phyloP scores from a whole-genome alignment of 1,139 yeast species.

The Candida dubliniensis region DNA sequence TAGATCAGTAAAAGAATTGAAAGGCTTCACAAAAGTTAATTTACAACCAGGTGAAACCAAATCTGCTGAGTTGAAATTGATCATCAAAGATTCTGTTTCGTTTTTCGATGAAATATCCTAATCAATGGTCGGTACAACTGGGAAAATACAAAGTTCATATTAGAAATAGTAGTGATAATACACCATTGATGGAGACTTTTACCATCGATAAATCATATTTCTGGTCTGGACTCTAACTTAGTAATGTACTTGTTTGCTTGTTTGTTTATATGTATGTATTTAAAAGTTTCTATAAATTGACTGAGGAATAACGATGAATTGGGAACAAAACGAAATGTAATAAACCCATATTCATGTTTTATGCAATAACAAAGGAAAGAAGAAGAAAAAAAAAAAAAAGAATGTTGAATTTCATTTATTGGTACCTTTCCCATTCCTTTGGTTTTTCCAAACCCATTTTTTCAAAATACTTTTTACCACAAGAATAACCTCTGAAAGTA shows the following conservation, averaged over 20 bases:
- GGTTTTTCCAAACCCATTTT: slow-evolving; percentile 47
- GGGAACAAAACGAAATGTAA: no score
- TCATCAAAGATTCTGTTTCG: slow-evolving; percentile 50
- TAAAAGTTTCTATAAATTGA: no score
- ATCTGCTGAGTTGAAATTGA: slow-evolving; percentile 32
- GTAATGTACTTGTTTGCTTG: neutral
- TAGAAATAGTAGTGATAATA: slow-evolving; percentile 35
- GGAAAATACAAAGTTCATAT: slow-evolving; percentile 48
- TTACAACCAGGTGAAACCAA: slow-evolving; percentile 39
- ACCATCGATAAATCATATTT: slow-evolving; percentile 23
- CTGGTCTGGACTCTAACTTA: slow-evolving; percentile 20
- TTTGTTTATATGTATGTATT: neutral
- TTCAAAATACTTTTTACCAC: slow-evolving; percentile 52
- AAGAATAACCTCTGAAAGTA: slow-evolving; percentile 55
- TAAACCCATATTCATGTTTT: no score
- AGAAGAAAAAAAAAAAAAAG: no score
- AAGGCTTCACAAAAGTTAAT: slow-evolving; percentile 50
- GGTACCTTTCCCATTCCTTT: slow-evolving; percentile 35
- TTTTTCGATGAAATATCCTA: slow-evolving; percentile 51
- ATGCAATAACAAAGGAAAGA: no score
- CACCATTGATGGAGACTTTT: slow-evolving; percentile 30
- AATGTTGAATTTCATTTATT: slow-evolving; percentile 9
- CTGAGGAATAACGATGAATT: no score
- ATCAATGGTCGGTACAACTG: slow-evolving; percentile 39
- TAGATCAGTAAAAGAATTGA: slow-evolving; percentile 57